Conservation (phyloP, 73 alveolate genomes). For the Effrenium voratum region DNA sequence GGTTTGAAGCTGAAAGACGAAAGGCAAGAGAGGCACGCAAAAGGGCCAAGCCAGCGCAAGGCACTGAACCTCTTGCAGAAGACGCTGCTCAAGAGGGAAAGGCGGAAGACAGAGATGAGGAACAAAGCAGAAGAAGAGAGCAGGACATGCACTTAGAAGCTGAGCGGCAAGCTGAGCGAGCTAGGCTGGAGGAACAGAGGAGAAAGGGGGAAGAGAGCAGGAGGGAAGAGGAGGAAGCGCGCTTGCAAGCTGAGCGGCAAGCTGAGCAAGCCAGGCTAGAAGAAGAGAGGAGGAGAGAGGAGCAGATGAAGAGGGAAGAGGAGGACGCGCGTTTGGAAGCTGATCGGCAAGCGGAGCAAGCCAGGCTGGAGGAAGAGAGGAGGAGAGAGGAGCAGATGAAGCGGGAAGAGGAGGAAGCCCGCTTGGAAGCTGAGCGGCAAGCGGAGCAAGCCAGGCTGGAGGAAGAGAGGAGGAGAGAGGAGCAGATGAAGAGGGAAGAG, state of each 20-base stretch:
- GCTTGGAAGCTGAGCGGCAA: background rate
- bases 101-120: background rate
- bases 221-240: constrained; percentile 3
- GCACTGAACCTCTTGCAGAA: background rate
- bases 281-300: constrained; percentile 9
- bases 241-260: background rate
- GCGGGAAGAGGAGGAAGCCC: background rate
- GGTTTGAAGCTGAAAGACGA: background rate
- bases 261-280: too few relatives aligned
- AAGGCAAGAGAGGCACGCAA: background rate
- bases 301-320: background rate
- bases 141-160: background rate
- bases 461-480: background rate
- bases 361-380: background rate
- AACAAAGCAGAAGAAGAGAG: background rate
- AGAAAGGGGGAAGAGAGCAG: constrained; percentile 46
- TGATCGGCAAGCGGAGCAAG: background rate
- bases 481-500: background rate
- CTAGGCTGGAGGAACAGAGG: background rate
- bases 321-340: background rate
- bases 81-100: background rate
- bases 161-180: constrained; percentile 11
- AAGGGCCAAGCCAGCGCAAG: background rate
- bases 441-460: background rate
- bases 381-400: background rate